Evolutionary conservation across 768 basidiomycete species (phyloP).

Genomic region (Boletus rufocinnamomeus): DNA sequence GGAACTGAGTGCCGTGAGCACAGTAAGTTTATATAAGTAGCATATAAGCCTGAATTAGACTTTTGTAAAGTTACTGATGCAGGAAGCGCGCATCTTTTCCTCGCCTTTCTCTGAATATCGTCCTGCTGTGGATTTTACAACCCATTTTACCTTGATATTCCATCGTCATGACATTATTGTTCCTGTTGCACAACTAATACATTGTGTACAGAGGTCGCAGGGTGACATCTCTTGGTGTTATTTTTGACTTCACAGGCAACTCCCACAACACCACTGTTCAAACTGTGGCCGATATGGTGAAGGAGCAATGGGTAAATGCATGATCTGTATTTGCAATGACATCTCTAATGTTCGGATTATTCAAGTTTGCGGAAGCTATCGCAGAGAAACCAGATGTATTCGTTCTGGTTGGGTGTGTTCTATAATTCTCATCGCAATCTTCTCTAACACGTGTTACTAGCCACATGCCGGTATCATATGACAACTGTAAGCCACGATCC

Average conservation of each 20-base stretch:
- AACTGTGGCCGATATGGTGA: conserved; percentile 69
- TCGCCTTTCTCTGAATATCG: not conserved
- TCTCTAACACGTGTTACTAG: conserved; percentile 36
- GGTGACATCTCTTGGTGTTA: conserved; percentile 78
- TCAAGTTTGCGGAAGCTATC: conserved; percentile 76
- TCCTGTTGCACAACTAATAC: not conserved
- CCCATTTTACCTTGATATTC: not conserved
- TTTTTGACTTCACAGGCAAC: conserved; percentile 77
- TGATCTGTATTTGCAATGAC: not conserved
- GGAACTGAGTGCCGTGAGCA: too few species aligned
- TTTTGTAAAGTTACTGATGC: too few species aligned
- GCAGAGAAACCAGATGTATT: conserved; percentile 82
- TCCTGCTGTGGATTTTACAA: too few species aligned
- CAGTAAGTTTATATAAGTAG: too few species aligned
- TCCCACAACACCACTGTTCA: conserved; percentile 75
- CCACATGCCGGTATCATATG: conserved; percentile 81
- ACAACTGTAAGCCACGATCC: conserved; percentile 53
- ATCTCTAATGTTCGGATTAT: not conserved
- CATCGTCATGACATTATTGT: not conserved
- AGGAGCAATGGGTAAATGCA: conserved; percentile 67
- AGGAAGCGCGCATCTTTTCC: conserved; percentile 49
- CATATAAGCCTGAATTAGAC: too few species aligned
- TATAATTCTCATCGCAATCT: not conserved
- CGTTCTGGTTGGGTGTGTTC: conserved; percentile 61
- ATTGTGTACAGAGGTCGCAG: conserved; percentile 50